These are phyloP conservation scores for Lactarius quietus DNA, from an alignment of 768 basidiomycete species.

Conservation along the genomic window DNA sequence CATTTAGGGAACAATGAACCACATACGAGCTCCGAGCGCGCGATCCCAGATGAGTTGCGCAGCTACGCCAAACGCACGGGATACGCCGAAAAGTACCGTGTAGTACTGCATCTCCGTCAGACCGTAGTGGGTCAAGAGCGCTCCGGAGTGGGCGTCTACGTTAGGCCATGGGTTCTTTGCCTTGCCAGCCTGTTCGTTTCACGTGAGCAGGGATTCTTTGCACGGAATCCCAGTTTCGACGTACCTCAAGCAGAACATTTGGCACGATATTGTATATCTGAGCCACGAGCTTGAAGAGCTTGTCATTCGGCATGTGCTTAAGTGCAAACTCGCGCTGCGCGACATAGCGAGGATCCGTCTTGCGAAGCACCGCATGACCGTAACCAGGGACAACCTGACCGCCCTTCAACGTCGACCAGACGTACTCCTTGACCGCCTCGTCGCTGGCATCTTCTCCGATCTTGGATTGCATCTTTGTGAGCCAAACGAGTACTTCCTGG, in stretches of 20 bases:
- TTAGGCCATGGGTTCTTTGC: conserved; percentile 97
- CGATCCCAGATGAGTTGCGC: conserved; percentile 93
- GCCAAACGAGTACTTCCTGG: conserved; percentile 95
- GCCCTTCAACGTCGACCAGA: conserved; percentile 90
- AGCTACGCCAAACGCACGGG: conserved; percentile 88
- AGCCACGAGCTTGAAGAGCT: conserved; percentile 91
- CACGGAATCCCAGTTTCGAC: conserved; percentile 25
- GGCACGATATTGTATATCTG: conserved; percentile 89
- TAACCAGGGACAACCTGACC: conserved; percentile 96
- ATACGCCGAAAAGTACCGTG: conserved; percentile 95
- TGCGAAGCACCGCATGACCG: conserved; percentile 81
- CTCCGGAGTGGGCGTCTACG: conserved; percentile 96
- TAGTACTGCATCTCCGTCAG: conserved; percentile 92
- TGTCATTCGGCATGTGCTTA: conserved; percentile 81
- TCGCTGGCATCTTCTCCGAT: conserved; percentile 84
- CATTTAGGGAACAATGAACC: neutral
- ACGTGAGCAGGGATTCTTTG: conserved; percentile 6
- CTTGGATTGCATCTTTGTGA: conserved; percentile 87
- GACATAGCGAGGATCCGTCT: conserved; percentile 90
- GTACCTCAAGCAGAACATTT: conserved; percentile 79
- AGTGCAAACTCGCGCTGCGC: conserved; percentile 88
- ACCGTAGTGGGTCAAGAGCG: conserved; percentile 81
- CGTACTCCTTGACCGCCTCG: conserved; percentile 87
- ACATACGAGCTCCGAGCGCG: conserved; percentile 85
- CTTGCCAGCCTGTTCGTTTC: conserved; percentile 65